These are phyloP conservation scores for Phytophthora pistaciae DNA, from an alignment of 352 stramenopile species.

Conservation along the genomic window DNA sequence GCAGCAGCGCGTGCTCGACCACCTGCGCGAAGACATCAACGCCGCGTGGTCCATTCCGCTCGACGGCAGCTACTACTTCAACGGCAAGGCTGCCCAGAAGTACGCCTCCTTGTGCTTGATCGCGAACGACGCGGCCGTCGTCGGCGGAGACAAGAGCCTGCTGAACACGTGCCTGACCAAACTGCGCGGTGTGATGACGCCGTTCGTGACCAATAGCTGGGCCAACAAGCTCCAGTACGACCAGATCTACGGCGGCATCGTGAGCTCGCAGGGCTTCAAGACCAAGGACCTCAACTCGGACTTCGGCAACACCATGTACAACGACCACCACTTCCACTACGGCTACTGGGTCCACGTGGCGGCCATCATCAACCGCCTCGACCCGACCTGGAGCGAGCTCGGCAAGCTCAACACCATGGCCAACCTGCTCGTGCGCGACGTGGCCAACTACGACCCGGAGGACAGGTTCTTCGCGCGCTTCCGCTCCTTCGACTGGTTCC, in stretches of 20 bases:
- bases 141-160: slow-evolving; percentile 48
- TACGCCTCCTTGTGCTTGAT: slow-evolving; percentile 72
- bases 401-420: slow-evolving; percentile 50
- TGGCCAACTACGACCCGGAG: slow-evolving; percentile 48
- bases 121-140: slow-evolving; percentile 51
- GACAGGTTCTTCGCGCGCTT: slow-evolving; percentile 68
- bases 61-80: slow-evolving; percentile 74
- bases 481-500: slow-evolving; percentile 74
- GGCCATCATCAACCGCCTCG: slow-evolving; percentile 55
- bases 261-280: slow-evolving; percentile 62
- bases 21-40: slow-evolving; percentile 54
- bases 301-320: slow-evolving; percentile 82
- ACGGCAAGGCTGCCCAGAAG: slow-evolving; percentile 68
- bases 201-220: slow-evolving; percentile 61
- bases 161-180: slow-evolving; percentile 53
- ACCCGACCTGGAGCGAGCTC: slow-evolving; percentile 55
- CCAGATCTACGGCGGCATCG: slow-evolving; percentile 58
- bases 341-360: slow-evolving; percentile 70
- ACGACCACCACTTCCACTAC: slow-evolving; percentile 85
- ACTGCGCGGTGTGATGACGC: slow-evolving; percentile 46
- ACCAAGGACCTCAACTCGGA: slow-evolving; percentile 67
- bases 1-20: slow-evolving; percentile 51
- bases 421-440: slow-evolving; percentile 58
- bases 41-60: slow-evolving; percentile 53
- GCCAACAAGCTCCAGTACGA: slow-evolving; percentile 66